Base-by-base conservation (phyloP, 371 early-diverging fungal genomes). In the Mortierella sp. region DNA sequence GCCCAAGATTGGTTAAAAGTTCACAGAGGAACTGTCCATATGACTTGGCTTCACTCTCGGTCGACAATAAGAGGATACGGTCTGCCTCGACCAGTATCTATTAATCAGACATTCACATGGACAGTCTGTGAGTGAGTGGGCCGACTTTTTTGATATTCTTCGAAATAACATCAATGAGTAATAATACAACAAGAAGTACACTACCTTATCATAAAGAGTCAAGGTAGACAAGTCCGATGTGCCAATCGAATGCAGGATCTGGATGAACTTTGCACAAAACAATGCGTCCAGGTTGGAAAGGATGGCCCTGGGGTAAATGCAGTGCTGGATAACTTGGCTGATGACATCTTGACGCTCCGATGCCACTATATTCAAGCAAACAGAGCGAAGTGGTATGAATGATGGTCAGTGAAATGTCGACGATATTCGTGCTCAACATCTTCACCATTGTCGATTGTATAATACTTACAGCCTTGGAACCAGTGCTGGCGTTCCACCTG, bases 191-290 rank as follows among this genome's bases (percentile, higher is more conserved):
- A 11, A 14, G 30, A 28, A 41, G 34, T 4, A 59, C 6, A 41
- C 8, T 56, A 61, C 62, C 42, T 65, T 72, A 79, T 95, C 95
- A 60, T 91, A 93, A 5, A 95, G 80, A 2, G 92, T 88, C 26
- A 95, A 64, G 14, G 90, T 91, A 1, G 93, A 92, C 47, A 97
- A 90, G 60, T 93, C 92, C 51, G 83, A 81, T 0, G 90, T 90
- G 11, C 91, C 92, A 34, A 95, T 70, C 15, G 79, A 80, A 61
- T 96, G 97, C 87, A 95, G 84, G 56, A 90, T 57, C 70, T 88
- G 81, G 23, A 94, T 79, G 64, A 96, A 93, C 79, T 93, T 91
- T 39, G 92, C 93, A 56, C 93, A 92, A 69, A 86, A 97, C 4
- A 89, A 81, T 2, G 97, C 95, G 75, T 97, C 97, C 0, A 86